Conservation (phyloP, 2,329 filamentous ascomycete genomes). For the Westerdykella ornata region DNA sequence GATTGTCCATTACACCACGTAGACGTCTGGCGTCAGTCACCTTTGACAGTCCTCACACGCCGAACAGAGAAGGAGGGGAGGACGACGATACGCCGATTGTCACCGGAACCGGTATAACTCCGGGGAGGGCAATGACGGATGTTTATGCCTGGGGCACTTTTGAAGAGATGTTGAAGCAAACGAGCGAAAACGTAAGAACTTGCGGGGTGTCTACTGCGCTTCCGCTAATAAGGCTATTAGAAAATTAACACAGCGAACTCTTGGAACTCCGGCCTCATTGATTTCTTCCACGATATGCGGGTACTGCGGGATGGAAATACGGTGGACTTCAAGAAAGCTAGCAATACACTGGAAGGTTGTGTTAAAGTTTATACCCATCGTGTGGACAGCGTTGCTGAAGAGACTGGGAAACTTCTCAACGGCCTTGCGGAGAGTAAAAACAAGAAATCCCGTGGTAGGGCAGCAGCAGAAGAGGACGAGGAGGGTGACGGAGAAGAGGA, state of each 20-base stretch:
- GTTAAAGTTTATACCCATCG: conserved; percentile 99
- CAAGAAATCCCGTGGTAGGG: conserved; percentile 45
- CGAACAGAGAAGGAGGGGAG: conserved; percentile 24
- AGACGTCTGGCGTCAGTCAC: too few relatives aligned
- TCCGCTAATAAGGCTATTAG: conserved; percentile 15
- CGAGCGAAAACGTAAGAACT: conserved; percentile 68
- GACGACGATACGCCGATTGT: conserved; percentile 53
- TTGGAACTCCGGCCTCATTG: conserved; percentile 99
- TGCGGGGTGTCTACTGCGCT: not conserved
- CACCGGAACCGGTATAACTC: conserved; percentile 72
- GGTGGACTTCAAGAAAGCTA: conserved; percentile 98
- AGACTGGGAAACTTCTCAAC: conserved; percentile 90
- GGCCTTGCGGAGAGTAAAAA: conserved; percentile 79
- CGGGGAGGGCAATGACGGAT: conserved; percentile 83
- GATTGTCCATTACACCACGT: too few relatives aligned
- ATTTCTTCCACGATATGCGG: conserved; percentile 99
- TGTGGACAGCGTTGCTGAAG: conserved; percentile 95
- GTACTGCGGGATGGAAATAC: conserved; percentile 91
- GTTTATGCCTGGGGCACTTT: conserved; percentile 78
- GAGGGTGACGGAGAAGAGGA: conserved; percentile 51
- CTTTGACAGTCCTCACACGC: conserved; percentile 45
- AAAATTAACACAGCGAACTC: conserved; percentile 94
- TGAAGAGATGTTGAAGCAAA: conserved; percentile 99
- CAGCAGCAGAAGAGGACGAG: conserved; percentile 30
- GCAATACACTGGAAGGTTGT: conserved; percentile 93